These are phyloP conservation scores for Bassia scoparia DNA, from an alignment of 148 eudicot species.

Conservation along the genomic window DNA sequence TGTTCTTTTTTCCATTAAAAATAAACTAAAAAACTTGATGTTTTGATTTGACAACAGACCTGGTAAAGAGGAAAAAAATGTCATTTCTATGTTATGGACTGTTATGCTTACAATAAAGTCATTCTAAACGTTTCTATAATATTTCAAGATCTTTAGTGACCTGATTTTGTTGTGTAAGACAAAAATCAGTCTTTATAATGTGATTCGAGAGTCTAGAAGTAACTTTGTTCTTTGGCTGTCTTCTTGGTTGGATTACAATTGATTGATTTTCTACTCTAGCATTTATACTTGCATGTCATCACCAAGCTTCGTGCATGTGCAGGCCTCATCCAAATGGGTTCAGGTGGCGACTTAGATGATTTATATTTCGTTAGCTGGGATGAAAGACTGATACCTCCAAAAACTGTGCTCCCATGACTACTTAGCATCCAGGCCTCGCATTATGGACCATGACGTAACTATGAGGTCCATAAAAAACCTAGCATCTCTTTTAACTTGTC, in stretches of 20 bases:
- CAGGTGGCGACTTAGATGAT: constrained; percentile 98
- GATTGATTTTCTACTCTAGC: not conserved
- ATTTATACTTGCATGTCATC: not conserved
- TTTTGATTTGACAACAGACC: not conserved
- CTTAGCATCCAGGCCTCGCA: constrained; percentile 76
- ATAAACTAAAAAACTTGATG: not conserved
- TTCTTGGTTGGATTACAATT: not conserved
- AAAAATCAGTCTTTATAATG: not conserved
- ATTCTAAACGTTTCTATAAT: not conserved
- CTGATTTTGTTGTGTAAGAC: not conserved
- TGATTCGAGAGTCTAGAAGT: not conserved
- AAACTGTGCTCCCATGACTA: constrained; percentile 89
- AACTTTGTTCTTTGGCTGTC: not conserved
- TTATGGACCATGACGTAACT: constrained; percentile 92
- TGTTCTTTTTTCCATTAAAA: not conserved
- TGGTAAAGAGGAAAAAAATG: not conserved
- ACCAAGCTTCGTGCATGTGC: constrained; percentile 13
- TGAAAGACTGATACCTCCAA: constrained; percentile 57
- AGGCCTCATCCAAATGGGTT: constrained; percentile 98
- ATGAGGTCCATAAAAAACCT: constrained; percentile 44
- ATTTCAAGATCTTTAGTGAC: not conserved
- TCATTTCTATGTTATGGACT: not conserved
- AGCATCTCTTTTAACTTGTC: not conserved
- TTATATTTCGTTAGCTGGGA: constrained; percentile 92
- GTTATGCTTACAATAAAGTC: not conserved